A percentile compares a stretch with the other conserved stretches of the same genome.
Evolutionary conservation across 306 rosid genomes (phyloP).

Genomic region (Coriaria nepalensis): DNA sequence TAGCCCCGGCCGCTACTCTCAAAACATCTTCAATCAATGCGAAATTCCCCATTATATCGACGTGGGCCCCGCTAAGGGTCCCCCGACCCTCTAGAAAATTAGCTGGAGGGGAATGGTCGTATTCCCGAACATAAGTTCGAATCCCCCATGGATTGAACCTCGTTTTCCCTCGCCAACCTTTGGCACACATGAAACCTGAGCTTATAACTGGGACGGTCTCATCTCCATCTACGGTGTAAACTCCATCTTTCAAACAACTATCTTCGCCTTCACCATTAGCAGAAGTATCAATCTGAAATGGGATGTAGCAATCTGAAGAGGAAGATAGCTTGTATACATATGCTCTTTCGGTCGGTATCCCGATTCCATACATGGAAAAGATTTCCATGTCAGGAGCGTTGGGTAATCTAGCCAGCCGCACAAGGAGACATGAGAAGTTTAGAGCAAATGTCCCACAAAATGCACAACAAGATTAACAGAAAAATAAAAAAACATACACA

Average conservation of each 20-base stretch:
- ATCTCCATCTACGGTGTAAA: constrained; percentile 60
- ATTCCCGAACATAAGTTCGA: constrained; percentile 44
- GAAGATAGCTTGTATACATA: constrained; percentile 57
- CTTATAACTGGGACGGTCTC: constrained; percentile 82
- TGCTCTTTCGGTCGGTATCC: constrained; percentile 76
- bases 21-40: constrained; percentile 67
- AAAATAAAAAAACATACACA: too few relatives aligned
- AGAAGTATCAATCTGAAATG: constrained; percentile 56
- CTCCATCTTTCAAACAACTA: constrained; percentile 57
- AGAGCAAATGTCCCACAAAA: too few relatives aligned
- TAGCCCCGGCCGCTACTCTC: constrained; percentile 69
- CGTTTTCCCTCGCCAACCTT: constrained; percentile 76
- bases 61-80: constrained; percentile 80
- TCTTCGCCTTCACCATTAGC: constrained; percentile 39
- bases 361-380: constrained; percentile 73
- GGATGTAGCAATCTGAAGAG: constrained; percentile 58
- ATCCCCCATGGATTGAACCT: constrained; percentile 66
- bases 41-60: constrained; percentile 84
- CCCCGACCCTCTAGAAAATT: constrained; percentile 70
- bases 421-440: neutral
- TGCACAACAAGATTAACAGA: neutral
- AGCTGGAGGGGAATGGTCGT: constrained; percentile 70
- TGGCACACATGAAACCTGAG: constrained; percentile 81
- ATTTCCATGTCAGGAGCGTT: constrained; percentile 87
- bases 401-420: constrained; percentile 52